phyloP scores from a whole-genome alignment of 2,329 filamentous ascomycete genomes.

The Xylaria sp. region DNA sequence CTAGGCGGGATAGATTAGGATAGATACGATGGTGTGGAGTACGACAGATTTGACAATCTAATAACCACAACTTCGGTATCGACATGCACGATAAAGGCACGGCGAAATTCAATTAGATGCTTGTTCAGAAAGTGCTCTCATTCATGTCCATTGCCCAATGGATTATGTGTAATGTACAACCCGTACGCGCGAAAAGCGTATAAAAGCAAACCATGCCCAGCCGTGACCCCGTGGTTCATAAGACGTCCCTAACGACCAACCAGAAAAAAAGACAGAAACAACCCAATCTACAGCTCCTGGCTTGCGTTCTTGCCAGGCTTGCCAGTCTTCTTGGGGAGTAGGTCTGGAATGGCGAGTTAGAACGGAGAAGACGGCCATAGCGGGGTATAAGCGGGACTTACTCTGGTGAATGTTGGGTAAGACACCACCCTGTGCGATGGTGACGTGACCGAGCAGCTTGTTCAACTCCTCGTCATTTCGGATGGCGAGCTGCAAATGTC shows the following conservation, averaged over 20 bases:
- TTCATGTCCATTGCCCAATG: constrained; percentile 69
- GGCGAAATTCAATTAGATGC: not conserved
- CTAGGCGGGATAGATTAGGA: too few relatives aligned
- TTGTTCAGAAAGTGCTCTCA: constrained; percentile 58
- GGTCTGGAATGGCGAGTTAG: constrained; percentile 65
- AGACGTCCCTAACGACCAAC: constrained; percentile 68
- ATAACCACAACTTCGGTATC: too few relatives aligned
- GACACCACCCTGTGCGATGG: constrained; percentile 96
- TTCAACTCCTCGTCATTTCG: constrained; percentile 99
- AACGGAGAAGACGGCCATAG: constrained; percentile 14
- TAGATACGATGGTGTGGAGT: too few relatives aligned
- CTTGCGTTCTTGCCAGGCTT: constrained; percentile 91
- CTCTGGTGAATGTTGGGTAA: constrained; percentile 97
- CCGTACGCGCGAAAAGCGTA: constrained; percentile 54
- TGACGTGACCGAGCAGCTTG: constrained; percentile 95
- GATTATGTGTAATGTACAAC: constrained; percentile 70
- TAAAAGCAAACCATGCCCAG: constrained; percentile 70
- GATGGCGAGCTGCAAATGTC: constrained; percentile 98
- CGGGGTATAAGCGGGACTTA: constrained; percentile 55
- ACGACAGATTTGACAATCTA: too few relatives aligned
- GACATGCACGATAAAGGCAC: too few relatives aligned
- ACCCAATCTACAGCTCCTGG: constrained; percentile 82
- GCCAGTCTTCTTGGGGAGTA: constrained; percentile 98
- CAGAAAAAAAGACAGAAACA: constrained; percentile 63
- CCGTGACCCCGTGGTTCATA: constrained; percentile 81